phyloP scores from a whole-genome alignment of 179 eudicot species.

The Monotropa hypopitys region DNA sequence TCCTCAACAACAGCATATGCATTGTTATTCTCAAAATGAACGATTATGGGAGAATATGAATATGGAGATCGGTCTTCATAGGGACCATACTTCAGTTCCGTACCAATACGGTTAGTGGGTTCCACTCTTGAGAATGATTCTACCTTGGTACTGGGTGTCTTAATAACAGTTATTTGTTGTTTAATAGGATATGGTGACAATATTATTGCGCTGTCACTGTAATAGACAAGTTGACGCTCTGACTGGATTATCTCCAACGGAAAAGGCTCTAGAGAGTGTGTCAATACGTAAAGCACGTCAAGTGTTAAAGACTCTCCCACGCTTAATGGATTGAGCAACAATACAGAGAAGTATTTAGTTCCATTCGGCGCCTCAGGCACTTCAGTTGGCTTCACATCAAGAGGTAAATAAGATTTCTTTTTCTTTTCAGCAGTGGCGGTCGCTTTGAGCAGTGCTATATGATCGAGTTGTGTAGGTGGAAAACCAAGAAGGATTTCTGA shows the following conservation, averaged over 20 bases:
- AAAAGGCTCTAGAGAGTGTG: conserved; percentile 89
- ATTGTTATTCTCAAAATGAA: conserved; percentile 83
- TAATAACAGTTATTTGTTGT: conserved; percentile 56
- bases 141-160: conserved; percentile 60
- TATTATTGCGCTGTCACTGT: conserved; percentile 75
- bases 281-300: conserved; percentile 64
- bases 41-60: conserved; percentile 58
- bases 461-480: conserved; percentile 58
- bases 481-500: conserved; percentile 75
- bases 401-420: conserved; percentile 52
- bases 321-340: conserved; percentile 45
- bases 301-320: conserved; percentile 46
- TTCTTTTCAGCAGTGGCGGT: conserved; percentile 52
- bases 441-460: conserved; percentile 58
- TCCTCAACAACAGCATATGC: conserved; percentile 97
- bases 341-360: conserved; percentile 47
- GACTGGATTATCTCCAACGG: conserved; percentile 84
- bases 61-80: conserved; percentile 46
- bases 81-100: conserved; percentile 82
- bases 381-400: conserved; percentile 64
- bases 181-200: conserved; percentile 71
- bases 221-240: conserved; percentile 83
- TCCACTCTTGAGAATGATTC: conserved; percentile 78
- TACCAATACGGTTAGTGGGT: conserved; percentile 53
- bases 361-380: conserved; percentile 65